Conservation (phyloP, 176 grass and related monocot genomes). For the Musa schizocarpa region DNA sequence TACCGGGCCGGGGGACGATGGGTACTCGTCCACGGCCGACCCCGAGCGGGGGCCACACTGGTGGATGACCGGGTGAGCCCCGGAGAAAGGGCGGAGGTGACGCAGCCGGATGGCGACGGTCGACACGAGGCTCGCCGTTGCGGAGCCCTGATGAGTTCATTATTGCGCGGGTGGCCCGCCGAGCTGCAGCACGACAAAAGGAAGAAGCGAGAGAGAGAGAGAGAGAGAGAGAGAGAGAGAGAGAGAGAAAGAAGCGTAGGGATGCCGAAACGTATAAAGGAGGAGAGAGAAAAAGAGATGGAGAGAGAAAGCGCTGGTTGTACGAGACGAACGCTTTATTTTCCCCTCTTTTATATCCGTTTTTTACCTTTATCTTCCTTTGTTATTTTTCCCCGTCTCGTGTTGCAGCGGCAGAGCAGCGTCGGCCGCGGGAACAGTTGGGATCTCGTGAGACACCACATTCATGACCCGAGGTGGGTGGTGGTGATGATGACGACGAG, state of each 20-base stretch:
- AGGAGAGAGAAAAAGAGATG: neutral
- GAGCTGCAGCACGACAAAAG: neutral
- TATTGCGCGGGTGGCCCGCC: neutral
- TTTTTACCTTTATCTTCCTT: neutral
- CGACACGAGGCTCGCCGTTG: neutral
- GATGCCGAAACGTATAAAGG: too few relatives aligned
- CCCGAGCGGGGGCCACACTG: neutral
- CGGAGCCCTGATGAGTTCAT: constrained; percentile 6
- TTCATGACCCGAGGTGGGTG: neutral
- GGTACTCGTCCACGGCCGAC: too few relatives aligned
- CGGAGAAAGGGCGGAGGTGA: neutral
- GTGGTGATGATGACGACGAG: neutral
- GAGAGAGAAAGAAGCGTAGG: neutral
- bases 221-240: neutral
- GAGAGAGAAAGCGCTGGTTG: neutral
- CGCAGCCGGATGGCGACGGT: neutral
- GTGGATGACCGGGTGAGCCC: neutral
- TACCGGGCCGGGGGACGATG: too few relatives aligned
- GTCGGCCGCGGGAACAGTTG: neutral
- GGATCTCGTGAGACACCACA: constrained; percentile 1
- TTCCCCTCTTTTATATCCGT: neutral
- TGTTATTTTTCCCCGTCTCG: neutral
- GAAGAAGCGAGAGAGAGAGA: neutral
- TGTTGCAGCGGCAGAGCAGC: neutral
- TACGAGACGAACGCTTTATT: neutral